Percentiles rank a stretch among this genome's conserved stretches.
These are phyloP conservation scores for Penicillium freii DNA, from an alignment of 2,329 filamentous ascomycete species.

Conservation along the genomic window DNA sequence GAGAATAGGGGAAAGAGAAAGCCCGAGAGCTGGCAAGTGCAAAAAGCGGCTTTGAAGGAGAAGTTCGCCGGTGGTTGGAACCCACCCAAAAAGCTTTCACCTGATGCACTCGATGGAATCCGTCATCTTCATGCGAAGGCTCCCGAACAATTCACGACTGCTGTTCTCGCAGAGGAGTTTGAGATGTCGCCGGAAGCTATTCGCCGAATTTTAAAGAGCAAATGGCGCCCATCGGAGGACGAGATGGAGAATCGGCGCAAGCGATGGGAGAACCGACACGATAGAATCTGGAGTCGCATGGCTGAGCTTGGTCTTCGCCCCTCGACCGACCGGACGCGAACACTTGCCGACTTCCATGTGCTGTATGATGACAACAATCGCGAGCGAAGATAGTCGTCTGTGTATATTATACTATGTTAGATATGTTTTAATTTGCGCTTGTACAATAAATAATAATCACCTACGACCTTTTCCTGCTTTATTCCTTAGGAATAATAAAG, in stretches of 20 bases:
- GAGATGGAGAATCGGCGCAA: conserved; percentile 41
- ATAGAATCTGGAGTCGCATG: conserved; percentile 48
- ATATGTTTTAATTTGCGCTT: background rate
- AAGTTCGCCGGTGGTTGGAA: conserved; percentile 81
- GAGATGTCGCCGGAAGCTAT: conserved; percentile 84
- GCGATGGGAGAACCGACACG: conserved; percentile 47
- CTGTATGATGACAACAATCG: conserved; percentile 27
- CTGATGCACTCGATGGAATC: conserved; percentile 88
- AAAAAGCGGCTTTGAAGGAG: conserved; percentile 69
- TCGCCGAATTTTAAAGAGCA: conserved; percentile 71
- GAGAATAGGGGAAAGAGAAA: conserved; percentile 33
- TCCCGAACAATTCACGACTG: conserved; percentile 72
- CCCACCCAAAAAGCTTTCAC: conserved; percentile 82
- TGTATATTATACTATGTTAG: background rate
- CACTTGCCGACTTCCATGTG: conserved; percentile 25
- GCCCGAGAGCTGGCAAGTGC: conserved; percentile 65
- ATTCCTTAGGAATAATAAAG: background rate
- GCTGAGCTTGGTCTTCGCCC: conserved; percentile 55
- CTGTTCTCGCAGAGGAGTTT: conserved; percentile 72
- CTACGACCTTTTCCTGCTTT: background rate
- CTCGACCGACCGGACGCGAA: conserved; percentile 45
- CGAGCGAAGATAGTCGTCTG: background rate
- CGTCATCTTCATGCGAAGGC: conserved; percentile 75
- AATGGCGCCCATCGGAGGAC: conserved; percentile 44
- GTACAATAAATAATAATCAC: conserved; percentile 2